phyloP scores from a whole-genome alignment of 176 grass and related monocot species.

The Ananas comosus region DNA sequence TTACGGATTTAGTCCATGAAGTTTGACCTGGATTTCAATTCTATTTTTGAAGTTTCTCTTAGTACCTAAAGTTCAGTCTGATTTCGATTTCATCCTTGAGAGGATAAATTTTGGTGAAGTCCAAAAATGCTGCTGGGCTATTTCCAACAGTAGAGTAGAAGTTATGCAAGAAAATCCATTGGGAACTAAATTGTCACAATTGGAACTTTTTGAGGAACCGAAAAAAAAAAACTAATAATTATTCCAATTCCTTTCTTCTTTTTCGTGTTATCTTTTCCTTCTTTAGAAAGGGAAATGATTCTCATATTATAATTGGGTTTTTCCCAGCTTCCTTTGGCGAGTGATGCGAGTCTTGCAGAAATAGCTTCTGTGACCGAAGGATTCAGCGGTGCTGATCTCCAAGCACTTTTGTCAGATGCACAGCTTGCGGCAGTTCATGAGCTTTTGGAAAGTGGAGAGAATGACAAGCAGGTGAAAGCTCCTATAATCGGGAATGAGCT shows the following conservation, averaged over 20 bases:
- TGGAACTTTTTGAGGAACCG: no score
- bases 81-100: no score
- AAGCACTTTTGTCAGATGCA: constrained; percentile 67
- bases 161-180: no score
- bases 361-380: constrained; percentile 79
- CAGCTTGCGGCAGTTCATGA: constrained; percentile 74
- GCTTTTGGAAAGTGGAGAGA: constrained; percentile 54
- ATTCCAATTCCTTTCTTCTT: not conserved
- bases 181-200: no score
- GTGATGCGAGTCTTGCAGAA: constrained; percentile 49
- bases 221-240: not conserved
- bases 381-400: constrained; percentile 87
- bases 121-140: no score
- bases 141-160: no score
- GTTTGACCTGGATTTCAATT: no score
- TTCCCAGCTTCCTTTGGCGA: constrained; percentile 67
- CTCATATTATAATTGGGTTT: not conserved
- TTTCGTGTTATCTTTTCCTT: not conserved
- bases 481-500: constrained; percentile 65
- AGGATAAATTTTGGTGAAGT: no score
- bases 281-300: not conserved
- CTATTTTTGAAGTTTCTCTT: no score
- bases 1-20: not conserved
- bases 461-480: constrained; percentile 22
- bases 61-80: no score